These are phyloP conservation scores for Boletus hoseneyae DNA, from an alignment of 1,284 basidiomycete genomes.

Conservation along the genomic window DNA sequence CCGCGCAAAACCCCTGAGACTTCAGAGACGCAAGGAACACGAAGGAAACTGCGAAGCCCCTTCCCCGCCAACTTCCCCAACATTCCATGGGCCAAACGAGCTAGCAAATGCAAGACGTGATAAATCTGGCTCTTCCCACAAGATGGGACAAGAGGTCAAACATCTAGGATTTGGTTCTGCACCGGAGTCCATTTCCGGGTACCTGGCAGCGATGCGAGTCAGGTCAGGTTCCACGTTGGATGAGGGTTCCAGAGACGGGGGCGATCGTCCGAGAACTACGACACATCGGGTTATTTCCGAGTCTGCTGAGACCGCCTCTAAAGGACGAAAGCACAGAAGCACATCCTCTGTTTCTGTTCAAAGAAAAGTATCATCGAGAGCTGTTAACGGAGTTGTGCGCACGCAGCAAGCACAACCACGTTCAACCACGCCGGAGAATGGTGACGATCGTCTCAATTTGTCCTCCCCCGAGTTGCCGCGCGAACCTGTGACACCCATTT, in stretches of 20 bases:
- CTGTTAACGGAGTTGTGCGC: background rate
- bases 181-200: conserved; percentile 31
- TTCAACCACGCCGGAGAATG: conserved; percentile 16
- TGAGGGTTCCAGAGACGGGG: background rate
- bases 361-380: conserved; percentile 9
- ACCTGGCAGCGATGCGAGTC: conserved; percentile 24
- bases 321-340: conserved; percentile 4
- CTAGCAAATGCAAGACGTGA: conserved; percentile 1
- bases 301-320: conserved; percentile 6
- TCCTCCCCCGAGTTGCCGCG: conserved; percentile 52
- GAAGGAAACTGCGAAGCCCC: conserved; percentile 7
- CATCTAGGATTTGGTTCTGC: conserved; percentile 19
- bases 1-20: conserved; percentile 14
- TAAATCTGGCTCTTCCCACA: conserved; percentile 11
- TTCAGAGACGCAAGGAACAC: conserved; percentile 11
- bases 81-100: conserved; percentile 2
- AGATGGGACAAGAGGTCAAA: conserved; percentile 3
- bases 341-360: conserved; percentile 3
- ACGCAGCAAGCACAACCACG: conserved; percentile 9
- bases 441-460: conserved; percentile 28
- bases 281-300: conserved; percentile 25
- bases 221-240: conserved; percentile 15
- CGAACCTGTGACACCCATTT: conserved; percentile 45
- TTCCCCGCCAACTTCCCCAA: background rate
- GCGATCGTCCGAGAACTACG: background rate